A percentile compares a stretch with the other conserved stretches of the same genome.
Conservation (phyloP, 306 rosid genomes). For the Fagus crenata region DNA sequence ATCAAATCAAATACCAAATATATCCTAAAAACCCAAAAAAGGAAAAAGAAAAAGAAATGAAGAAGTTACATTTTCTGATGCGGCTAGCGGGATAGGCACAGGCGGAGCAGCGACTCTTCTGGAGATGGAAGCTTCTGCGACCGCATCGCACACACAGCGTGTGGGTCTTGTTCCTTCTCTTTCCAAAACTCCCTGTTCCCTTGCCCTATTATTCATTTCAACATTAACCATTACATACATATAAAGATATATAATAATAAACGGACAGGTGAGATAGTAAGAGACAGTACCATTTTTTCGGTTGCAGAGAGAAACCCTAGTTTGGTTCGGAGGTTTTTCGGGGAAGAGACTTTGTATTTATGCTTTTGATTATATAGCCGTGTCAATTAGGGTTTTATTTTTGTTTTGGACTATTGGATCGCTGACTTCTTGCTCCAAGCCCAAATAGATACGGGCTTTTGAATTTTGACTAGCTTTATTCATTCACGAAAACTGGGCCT, state of each 20-base stretch:
- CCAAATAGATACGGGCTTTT: too few species aligned
- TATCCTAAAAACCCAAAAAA: too few species aligned
- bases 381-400: too few species aligned
- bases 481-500: too few species aligned
- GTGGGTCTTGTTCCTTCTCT: slow-evolving; percentile 74
- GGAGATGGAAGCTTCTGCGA: slow-evolving; percentile 67
- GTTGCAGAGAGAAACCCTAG: slow-evolving; percentile 24
- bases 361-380: too few species aligned
- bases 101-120: slow-evolving; percentile 63
- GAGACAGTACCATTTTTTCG: slow-evolving; percentile 23
- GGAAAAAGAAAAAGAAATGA: neutral
- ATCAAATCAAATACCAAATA: neutral
- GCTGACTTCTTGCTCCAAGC: too few species aligned
- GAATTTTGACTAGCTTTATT: too few species aligned
- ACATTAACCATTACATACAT: neutral
- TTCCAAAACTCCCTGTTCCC: slow-evolving; percentile 68
- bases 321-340: too few species aligned
- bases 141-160: slow-evolving; percentile 63
- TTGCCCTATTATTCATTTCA: slow-evolving; percentile 41
- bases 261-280: neutral
- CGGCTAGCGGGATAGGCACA: slow-evolving; percentile 69
- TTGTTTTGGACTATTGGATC: too few species aligned
- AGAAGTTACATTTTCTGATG: slow-evolving; percentile 43
- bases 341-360: too few species aligned
- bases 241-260: neutral